phyloP scores from a whole-genome alignment of 2,329 filamentous ascomycete species.

The Aspergillus persii region DNA sequence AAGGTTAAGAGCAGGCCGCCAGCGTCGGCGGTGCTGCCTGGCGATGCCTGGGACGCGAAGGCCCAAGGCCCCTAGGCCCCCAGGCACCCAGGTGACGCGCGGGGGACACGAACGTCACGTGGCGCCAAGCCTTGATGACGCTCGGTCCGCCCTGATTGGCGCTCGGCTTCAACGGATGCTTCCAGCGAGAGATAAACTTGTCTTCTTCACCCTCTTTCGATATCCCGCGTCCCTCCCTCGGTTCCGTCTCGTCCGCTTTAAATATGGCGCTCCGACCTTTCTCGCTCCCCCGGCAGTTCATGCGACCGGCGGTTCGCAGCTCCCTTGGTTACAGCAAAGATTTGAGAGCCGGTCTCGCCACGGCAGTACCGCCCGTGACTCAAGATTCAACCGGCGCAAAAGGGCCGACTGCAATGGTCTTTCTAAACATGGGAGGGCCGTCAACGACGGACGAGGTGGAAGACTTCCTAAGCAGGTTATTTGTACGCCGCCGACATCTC shows the following conservation, averaged over 20 bases:
- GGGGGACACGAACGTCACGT: constrained; percentile 37
- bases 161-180: constrained; percentile 3
- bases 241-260: background rate
- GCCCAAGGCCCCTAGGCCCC: constrained; percentile 6
- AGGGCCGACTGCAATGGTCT: constrained; percentile 95
- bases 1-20: background rate
- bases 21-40: background rate
- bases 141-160: constrained; percentile 28
- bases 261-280: constrained; percentile 43
- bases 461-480: constrained; percentile 84
- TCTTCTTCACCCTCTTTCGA: too few species aligned
- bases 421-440: constrained; percentile 98
- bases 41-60: constrained; percentile 22
- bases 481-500: constrained; percentile 59
- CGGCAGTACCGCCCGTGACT: constrained; percentile 71
- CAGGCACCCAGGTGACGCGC: constrained; percentile 16
- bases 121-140: constrained; percentile 30
- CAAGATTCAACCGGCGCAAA: constrained; percentile 68
- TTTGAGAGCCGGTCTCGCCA: constrained; percentile 50
- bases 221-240: background rate
- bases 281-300: constrained; percentile 29
- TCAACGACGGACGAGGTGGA: constrained; percentile 84
- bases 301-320: constrained; percentile 23
- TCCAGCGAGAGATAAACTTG: too few species aligned
- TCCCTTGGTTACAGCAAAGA: constrained; percentile 21